These are phyloP conservation scores for Pyrenophora graminea DNA, from an alignment of 2,329 filamentous ascomycete species.

Conservation along the genomic window DNA sequence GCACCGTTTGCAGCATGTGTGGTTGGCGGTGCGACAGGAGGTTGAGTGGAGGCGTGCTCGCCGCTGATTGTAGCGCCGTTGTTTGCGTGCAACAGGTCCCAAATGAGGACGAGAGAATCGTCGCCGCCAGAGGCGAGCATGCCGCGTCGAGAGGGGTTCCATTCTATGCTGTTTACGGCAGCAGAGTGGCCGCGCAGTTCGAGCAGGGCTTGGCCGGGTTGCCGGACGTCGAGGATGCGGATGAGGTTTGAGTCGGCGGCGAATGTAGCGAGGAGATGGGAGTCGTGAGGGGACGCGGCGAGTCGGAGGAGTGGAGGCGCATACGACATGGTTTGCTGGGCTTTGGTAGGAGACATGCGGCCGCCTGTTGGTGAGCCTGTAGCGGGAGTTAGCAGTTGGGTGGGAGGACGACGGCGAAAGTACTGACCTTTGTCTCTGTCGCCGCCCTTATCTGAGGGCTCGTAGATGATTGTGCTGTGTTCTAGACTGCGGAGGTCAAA, in stretches of 20 bases:
- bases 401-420: background rate
- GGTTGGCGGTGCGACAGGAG: conserved; percentile 29
- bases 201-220: conserved; percentile 91
- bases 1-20: conserved; percentile 36
- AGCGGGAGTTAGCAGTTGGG: conserved; percentile 6
- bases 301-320: conserved; percentile 73
- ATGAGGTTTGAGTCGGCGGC: conserved; percentile 90
- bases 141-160: conserved; percentile 85
- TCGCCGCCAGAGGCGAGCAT: conserved; percentile 90
- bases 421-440: conserved; percentile 50
- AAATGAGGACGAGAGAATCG: conserved; percentile 87
- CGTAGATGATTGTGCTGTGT: conserved; percentile 98
- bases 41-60: conserved; percentile 38
- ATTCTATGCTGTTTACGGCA: conserved; percentile 90
- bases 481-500: conserved; percentile 95
- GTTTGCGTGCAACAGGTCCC: conserved; percentile 81
- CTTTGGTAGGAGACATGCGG: conserved; percentile 71
- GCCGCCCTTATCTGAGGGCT: conserved; percentile 82
- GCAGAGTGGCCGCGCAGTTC: conserved; percentile 89
- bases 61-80: conserved; percentile 56
- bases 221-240: conserved; percentile 92
- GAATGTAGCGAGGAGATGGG: conserved; percentile 95
- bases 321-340: conserved; percentile 72
- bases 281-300: conserved; percentile 91
- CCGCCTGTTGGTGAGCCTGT: conserved; percentile 52